phyloP scores from a whole-genome alignment of 148 eudicot genomes.

The Fagopyrum tataricum region DNA sequence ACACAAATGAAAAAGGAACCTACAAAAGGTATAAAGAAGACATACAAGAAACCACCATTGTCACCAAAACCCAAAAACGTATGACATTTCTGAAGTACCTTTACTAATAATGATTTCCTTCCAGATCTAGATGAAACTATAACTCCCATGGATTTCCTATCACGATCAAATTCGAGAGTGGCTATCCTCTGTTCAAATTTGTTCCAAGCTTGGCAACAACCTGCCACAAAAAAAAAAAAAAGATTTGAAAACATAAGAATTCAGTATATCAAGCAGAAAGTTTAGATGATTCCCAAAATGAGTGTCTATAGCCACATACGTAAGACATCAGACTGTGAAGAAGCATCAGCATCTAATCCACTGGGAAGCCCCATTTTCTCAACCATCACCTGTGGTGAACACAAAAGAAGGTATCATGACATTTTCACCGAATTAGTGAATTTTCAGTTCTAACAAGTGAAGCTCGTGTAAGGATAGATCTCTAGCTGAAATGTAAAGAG shows the following conservation, averaged over 20 bases:
- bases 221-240: slow-evolving; percentile 16
- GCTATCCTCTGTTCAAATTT: slow-evolving; percentile 30
- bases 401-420: background rate
- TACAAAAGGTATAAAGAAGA: background rate
- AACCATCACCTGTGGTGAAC: background rate
- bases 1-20: background rate
- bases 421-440: background rate
- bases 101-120: slow-evolving; percentile 35
- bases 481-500: background rate
- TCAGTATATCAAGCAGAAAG: background rate
- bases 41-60: background rate
- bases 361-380: background rate
- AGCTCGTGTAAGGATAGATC: background rate
- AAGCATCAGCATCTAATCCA: background rate
- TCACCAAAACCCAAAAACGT: background rate
- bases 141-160: slow-evolving; percentile 53
- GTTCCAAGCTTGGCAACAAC: slow-evolving; percentile 31
- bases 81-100: slow-evolving; percentile 22
- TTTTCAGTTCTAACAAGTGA: background rate
- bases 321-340: background rate
- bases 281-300: background rate
- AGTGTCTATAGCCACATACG: background rate
- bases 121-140: slow-evolving; percentile 33
- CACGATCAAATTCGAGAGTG: slow-evolving; percentile 53
- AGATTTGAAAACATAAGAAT: background rate